Evolutionary conservation across 1,284 basidiomycete genomes (phyloP).

Genomic region (Ustilago curta): DNA sequence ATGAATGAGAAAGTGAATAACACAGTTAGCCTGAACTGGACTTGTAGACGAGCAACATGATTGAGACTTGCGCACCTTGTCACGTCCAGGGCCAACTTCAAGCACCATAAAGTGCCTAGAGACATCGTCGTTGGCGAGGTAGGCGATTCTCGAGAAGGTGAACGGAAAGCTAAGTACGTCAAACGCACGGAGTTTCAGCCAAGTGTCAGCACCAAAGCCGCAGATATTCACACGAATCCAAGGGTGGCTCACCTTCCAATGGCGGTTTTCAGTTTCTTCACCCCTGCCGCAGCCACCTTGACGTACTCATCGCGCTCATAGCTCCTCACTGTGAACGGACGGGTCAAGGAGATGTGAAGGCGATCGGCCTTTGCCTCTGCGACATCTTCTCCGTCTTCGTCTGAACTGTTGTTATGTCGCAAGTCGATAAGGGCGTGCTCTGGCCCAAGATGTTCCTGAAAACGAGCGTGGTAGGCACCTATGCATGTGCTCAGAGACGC

Average conservation of each 20-base stretch:
- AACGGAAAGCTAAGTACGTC: constrained; percentile 24
- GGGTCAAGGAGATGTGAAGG: constrained; percentile 50
- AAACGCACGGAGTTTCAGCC: background rate
- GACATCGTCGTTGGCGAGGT: constrained; percentile 42
- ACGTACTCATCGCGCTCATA: constrained; percentile 47
- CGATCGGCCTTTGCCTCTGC: background rate
- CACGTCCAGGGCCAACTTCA: constrained; percentile 39
- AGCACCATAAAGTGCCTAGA: constrained; percentile 47
- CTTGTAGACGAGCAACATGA: background rate
- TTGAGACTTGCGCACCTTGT: constrained; percentile 24
- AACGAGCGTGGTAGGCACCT: background rate
- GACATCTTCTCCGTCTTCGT: background rate
- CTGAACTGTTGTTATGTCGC: background rate
- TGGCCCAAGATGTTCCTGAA: constrained; percentile 19
- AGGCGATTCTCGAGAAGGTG: constrained; percentile 39
- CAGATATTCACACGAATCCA: no score
- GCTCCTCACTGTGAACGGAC: constrained; percentile 47
- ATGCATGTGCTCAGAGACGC: constrained; percentile 12
- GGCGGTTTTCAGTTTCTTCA: constrained; percentile 1
- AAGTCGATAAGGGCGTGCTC: constrained; percentile 14
- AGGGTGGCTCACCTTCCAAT: constrained; percentile 13
- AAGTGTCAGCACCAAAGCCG: background rate
- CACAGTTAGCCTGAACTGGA: background rate
- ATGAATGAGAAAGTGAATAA: background rate
- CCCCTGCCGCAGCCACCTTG: constrained; percentile 16